Evolutionary conservation across 1,284 basidiomycete species (phyloP), one percentile per base, ranked within the genome.

Genomic region (Austroboletus novae-zelandiae): DNA sequence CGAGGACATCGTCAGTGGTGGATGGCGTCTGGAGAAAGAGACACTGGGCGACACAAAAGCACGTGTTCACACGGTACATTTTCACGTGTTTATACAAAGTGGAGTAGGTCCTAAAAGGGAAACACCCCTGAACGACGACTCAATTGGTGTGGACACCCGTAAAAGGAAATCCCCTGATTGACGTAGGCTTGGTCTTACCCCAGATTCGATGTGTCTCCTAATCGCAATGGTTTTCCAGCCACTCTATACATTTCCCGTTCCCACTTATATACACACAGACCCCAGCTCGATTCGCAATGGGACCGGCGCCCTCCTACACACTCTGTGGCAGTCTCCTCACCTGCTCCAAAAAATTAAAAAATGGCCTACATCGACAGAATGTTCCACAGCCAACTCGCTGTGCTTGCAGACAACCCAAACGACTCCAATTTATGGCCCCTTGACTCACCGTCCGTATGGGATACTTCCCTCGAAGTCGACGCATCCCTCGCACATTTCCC

Each of bases 311-410:
- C 6, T 34, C 31, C 42, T 48, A 4, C 9, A 20, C 13, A 31
- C 51, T 59, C 50, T 60, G 58, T n/a, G 56, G 29, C 62, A 53
- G 23, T 31, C 25, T 18, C 23, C 23, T 32, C 34, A 29, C 13
- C 40, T 31, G 31, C 20, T 14, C 17, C 9, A 10, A 18, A 32
- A 60, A 23, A 23, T 23, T 23, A 23, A 23, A 23, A 23, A 23
- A 62, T 66, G 62, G 40, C 52, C 2, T 61, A 61, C 49, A 52
- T 65, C 1, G 60, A 61, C 47, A 59, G 56, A 35, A 65, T 61
- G 61, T 58, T 62, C 5, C 44, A 45, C 31, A 46, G 59, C 34
- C 59, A 61, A n/a, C 47, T 61, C 50, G 53, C 61, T 8, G 31
- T 48, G 7, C 17, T 57, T 10, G 58, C 44, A 0, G 62, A 60